Percentiles rank a stretch among this genome's conserved stretches.
These are phyloP conservation scores for Amauroascus verrucosus DNA, from an alignment of 2,329 filamentous ascomycete species.

Conservation along the genomic window DNA sequence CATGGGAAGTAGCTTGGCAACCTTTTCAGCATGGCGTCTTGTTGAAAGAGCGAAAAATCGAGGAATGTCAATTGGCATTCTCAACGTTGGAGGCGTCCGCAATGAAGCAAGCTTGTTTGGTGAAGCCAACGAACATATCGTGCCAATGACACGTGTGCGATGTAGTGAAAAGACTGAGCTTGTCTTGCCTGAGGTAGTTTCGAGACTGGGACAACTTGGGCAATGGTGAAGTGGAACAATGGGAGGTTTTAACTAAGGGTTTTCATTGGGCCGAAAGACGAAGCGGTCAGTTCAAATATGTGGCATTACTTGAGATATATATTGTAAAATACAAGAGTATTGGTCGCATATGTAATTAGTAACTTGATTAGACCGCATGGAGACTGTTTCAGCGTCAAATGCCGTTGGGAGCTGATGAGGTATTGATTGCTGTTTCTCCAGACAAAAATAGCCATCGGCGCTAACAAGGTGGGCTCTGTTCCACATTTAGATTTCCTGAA, in stretches of 20 bases:
- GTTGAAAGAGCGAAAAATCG: conserved; percentile 72
- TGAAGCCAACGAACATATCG: conserved; percentile 18
- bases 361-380: neutral
- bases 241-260: neutral
- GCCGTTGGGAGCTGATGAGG: neutral
- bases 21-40: conserved; percentile 87
- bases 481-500: conserved; percentile 2
- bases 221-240: neutral
- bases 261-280: neutral
- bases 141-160: conserved; percentile 27
- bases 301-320: neutral
- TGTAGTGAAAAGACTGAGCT: conserved; percentile 35
- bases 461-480: conserved; percentile 2
- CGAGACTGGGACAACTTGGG: conserved; percentile 19
- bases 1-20: conserved; percentile 81
- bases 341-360: no score
- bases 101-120: conserved; percentile 38
- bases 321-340: no score
- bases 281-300: neutral
- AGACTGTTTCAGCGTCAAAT: neutral
- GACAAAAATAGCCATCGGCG: conserved; percentile 10
- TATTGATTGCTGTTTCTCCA: neutral
- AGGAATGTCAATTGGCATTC: conserved; percentile 73
- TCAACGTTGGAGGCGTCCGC: conserved; percentile 57
- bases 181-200: conserved; percentile 33